phyloP scores from a whole-genome alignment of 305 asterid species.

The Salvia sclarea region DNA sequence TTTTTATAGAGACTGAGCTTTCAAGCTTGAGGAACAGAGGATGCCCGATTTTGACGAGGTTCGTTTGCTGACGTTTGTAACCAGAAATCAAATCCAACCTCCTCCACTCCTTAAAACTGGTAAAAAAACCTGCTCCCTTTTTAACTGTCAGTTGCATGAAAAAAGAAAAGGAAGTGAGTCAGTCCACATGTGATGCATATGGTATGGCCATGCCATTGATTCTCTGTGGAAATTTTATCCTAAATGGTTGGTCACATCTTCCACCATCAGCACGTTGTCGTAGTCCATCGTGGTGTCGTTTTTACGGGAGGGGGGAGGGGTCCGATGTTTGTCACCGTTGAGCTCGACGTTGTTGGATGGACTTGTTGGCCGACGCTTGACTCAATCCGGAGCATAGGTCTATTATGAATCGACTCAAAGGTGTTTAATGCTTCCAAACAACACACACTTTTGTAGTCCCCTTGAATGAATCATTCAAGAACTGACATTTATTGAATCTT shows the following conservation, averaged over 20 bases:
- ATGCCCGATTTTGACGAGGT: not conserved
- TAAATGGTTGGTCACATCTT: not conserved
- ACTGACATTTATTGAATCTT: conserved; percentile 7
- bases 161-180: not conserved
- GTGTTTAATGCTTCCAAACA: conserved; percentile 11
- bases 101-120: conserved; percentile 9
- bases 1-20: not conserved
- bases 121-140: not conserved
- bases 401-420: not conserved
- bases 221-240: not conserved
- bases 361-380: not conserved
- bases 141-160: not conserved
- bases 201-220: not conserved
- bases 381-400: not conserved
- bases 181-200: conserved; percentile 10
- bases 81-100: not conserved
- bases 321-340: not conserved
- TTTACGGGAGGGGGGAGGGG: conserved; percentile 2
- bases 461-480: conserved; percentile 28
- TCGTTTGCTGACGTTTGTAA: not conserved
- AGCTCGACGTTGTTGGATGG: not conserved
- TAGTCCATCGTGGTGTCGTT: not conserved
- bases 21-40: not conserved
- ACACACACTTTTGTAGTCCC: conserved; percentile 6
- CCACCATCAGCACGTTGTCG: not conserved